A percentile compares a stretch with the other conserved stretches of the same genome.
Conservation (phyloP, 2,329 filamentous ascomycete genomes). For the Bipolaris zeicola region DNA sequence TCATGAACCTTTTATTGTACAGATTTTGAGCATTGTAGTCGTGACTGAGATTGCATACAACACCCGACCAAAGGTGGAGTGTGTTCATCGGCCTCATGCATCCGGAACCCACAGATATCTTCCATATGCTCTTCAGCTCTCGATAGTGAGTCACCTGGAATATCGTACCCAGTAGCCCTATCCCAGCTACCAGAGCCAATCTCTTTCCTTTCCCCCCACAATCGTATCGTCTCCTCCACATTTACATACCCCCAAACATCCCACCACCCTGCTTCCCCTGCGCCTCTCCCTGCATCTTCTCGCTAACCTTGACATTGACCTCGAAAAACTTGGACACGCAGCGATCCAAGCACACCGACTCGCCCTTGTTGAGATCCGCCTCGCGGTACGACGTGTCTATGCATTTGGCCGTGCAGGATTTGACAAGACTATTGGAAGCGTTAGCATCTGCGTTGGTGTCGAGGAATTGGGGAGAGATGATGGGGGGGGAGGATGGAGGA, state of each 20-base stretch:
- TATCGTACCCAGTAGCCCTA: not conserved
- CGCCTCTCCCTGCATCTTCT: slow-evolving; percentile 92
- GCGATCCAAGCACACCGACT: slow-evolving; percentile 96
- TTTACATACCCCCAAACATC: slow-evolving; percentile 39
- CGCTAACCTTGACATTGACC: slow-evolving; percentile 95
- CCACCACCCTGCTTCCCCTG: slow-evolving; percentile 57
- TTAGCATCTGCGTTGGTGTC: too few relatives aligned
- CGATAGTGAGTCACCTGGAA: not conserved
- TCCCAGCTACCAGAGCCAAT: not conserved
- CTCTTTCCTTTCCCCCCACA: not conserved
- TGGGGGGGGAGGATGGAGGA: too few relatives aligned
- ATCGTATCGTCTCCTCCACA: too few relatives aligned
- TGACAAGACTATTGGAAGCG: slow-evolving; percentile 67
- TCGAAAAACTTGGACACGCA: slow-evolving; percentile 99
- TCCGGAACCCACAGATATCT: not conserved
- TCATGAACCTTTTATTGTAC: slow-evolving; percentile 25
- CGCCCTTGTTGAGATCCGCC: slow-evolving; percentile 96
- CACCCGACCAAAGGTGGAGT: slow-evolving; percentile 3
- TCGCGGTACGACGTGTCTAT: slow-evolving; percentile 92
- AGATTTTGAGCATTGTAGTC: slow-evolving; percentile 8
- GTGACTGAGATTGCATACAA: not conserved
- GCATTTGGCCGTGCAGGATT: slow-evolving; percentile 93
- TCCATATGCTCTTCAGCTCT: not conserved
- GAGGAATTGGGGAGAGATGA: too few relatives aligned
- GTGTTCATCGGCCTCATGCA: not conserved